Base-by-base conservation (phyloP, 768 basidiomycete species). In the Coprinopsis strossmayeri region DNA sequence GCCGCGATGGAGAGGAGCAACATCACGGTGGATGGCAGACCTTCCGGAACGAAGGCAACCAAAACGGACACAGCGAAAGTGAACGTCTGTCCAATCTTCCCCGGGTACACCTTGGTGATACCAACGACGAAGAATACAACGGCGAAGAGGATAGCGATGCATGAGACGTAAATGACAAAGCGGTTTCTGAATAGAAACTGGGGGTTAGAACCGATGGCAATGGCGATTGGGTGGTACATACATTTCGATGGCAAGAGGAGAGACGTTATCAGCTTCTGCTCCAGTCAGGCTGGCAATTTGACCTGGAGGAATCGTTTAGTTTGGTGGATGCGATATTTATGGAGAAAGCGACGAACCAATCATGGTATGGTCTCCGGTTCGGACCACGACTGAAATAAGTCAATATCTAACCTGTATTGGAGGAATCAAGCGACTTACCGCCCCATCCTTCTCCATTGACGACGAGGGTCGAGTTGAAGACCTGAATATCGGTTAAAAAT, bases 371-470 rank as follows among this genome's bases (percentile, higher is more conserved):
- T 85, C 82, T 30, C 82, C 82, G 10, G 81, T 83, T 21, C 79
- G 74, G 15, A 82, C 78, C 38, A 84, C 82, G 37, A 79, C 82
- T 82, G 48, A 5, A 27, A n/a, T n/a, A n/a, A n/a, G n/a, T n/a
- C n/a, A n/a, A n/a, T n/a, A n/a, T n/a, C n/a, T n/a, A n/a, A n/a
- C n/a, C n/a, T n/a, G n/a, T n/a, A n/a, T n/a, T n/a, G n/a, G n/a
- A n/a, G n/a, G n/a, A n/a, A 17, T 53, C 10, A n/a, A 26, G n/a
- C 32, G 11, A 68, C 77, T 58, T 57, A 81, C 81, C 60, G 49
- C 82, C 82, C 76, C 79, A 84, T 50, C 66, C 83, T 69, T 85
- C 82, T n/a, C 83, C 82, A 55, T 82, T 84, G 50, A 85, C 78
- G 10, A 83, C 64, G 10, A 84, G 66, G 2, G 82, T 84, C 3